Percentiles rank a stretch among this genome's conserved stretches.
These are phyloP conservation scores for Penicillium macrosclerotiorum DNA, from an alignment of 495 filamentous ascomycete genomes.

Conservation along the genomic window DNA sequence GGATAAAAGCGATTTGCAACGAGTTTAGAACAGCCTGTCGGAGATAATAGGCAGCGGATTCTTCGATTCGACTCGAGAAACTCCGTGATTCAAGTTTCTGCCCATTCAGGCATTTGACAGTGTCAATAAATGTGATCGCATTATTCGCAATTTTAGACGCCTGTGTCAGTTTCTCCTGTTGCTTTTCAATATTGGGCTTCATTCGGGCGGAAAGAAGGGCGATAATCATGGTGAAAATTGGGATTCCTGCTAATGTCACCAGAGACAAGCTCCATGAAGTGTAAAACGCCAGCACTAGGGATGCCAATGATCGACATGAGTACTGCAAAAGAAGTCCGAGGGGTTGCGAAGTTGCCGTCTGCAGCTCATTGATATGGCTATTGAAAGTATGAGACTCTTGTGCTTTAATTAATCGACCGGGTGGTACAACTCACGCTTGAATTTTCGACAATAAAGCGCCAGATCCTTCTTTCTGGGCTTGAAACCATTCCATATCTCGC, in stretches of 20 bases:
- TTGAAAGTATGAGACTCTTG: background rate
- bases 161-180: conserved; percentile 63
- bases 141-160: conserved; percentile 72
- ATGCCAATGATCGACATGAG: conserved; percentile 56
- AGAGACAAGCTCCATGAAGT: conserved; percentile 83
- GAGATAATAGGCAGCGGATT: conserved; percentile 63
- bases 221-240: conserved; percentile 61
- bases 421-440: conserved; percentile 63
- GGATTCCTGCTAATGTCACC: conserved; percentile 74
- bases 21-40: conserved; percentile 66
- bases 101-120: conserved; percentile 85
- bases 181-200: conserved; percentile 62
- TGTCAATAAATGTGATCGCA: conserved; percentile 72
- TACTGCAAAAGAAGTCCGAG: conserved; percentile 68
- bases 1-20: conserved; percentile 67
- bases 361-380: conserved; percentile 81
- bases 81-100: conserved; percentile 65
- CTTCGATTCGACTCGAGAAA: conserved; percentile 57
- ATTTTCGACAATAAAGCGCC: conserved; percentile 66
- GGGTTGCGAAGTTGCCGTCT: conserved; percentile 73
- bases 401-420: background rate
- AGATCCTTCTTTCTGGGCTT: conserved; percentile 67
- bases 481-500: conserved; percentile 83
- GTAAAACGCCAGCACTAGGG: conserved; percentile 68
- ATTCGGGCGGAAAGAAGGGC: conserved; percentile 57